Evolutionary conservation across 1,284 basidiomycete genomes (phyloP), one percentile per base, ranked within the genome.

Genomic region (Tremellales sp.): DNA sequence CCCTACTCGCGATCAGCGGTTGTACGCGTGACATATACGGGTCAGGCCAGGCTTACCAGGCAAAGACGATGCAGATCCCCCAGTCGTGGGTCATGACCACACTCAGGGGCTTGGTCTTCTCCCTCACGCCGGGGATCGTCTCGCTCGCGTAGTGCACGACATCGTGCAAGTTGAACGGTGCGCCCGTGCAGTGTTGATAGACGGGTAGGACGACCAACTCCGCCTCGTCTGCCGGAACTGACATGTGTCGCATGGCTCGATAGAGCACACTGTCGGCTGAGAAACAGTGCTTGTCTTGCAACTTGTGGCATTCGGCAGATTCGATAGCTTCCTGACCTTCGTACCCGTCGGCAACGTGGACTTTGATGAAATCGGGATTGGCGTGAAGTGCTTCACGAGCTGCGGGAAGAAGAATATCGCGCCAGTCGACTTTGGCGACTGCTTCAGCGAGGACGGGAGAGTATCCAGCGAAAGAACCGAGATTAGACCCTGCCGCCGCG

Each of bases 81-180:
- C 74, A 78, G 60, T 78, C 76, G 60, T 76, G 75, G 24, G 75
- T 76, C 55, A 77, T 61, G 10, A 73, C 69, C 13, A 76, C 46
- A 3, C 70, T 61, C 27, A 73, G 57, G 22, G 58, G 48, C 46
- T 66, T 67, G 22, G 66, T 60, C 7, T 61, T 56, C 13, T 53
- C 50, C 48, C 64, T 52, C 12, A 68, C 54, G 7, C 62, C 70
- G 31, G 70, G 68, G 47, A 76, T 72, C 35, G 54, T 65, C 43
- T 58, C 43, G 15, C 47, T 25, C 2, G 74, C 71, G 51, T 73
- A 59, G 43, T 67, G 46, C 56, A 64, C 67, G 41, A 74, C 69
- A 45, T 75, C 67, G 60, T 75, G 75, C 15, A 75, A 55, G 43
- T 65, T 43, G 47, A 70, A 72, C 31, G 68, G 55, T 46, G 65